Evolutionary conservation across 2,329 filamentous ascomycete genomes (phyloP), one percentile per base, ranked within the genome.

Genomic region (Exserohilum turcica): DNA sequence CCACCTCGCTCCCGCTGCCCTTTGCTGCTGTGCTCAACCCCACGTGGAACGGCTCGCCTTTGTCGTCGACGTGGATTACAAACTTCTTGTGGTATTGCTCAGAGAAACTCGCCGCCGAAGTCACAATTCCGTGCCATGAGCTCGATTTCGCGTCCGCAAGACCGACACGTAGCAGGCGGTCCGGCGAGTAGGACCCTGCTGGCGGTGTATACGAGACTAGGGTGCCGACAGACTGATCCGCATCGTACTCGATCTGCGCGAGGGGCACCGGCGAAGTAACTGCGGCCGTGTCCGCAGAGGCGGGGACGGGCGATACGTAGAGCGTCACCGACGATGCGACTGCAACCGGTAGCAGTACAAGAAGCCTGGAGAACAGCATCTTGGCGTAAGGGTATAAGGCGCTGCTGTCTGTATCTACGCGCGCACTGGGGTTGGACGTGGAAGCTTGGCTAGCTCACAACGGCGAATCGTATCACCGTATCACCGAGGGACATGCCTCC

Each of bases 261-360:
- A 79, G 73, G 27, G 73, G 70, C 36, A 73, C 67, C 16, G 77
- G 71, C 28, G 74, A 74, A 48, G 72, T 63, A 35, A 71, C 60
- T 31, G 68, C 56, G 45, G 67, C 63, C 21, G 60, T 95, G 18
- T 50, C 47, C 12, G 33, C 51, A 71, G 92, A 88, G 72, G 88
- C 89, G 59, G 92, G 86, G 62, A 99, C 84, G 35, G 94, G 92
- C 79, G 97, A 93, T 77, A 71, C 63, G 54, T 73, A 74, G 38
- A 74, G 60, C 9, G 72, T 74, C 15, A 74, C 64, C 13, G 70
- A 66, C n/a, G 71, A 73, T 31, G 76, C 70, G 62, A 73, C 55
- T 47, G 77, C 71, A 48, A 74, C 46, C 15, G 76, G 64, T 42
- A 74, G 70, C 43, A 74, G 70, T 54, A 78, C 54, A 18, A 75